Base-by-base conservation (phyloP, 192 early-diverging fungal genomes). In the Rhizophlyctis rosea region DNA sequence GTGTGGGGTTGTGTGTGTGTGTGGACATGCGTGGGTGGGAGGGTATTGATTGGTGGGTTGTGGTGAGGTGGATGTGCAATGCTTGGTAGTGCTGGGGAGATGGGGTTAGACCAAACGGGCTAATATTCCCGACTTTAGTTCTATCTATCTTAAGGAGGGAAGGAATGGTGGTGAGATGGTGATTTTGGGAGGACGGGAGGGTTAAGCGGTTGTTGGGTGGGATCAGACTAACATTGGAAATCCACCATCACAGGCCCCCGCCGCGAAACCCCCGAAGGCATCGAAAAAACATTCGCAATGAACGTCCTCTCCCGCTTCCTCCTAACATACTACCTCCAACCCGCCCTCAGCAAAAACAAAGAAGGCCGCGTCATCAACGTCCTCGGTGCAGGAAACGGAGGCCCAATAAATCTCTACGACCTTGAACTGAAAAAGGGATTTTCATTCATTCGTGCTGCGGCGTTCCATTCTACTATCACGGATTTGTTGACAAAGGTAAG, bases 201-300 rank as follows among this genome's bases (percentile, higher is more conserved):
- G n/a, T n/a, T n/a, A n/a, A n/a, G n/a, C n/a, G n/a, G n/a, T n/a
- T n/a, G n/a, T n/a, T n/a, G n/a, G n/a, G n/a, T n/a, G n/a, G n/a
- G n/a, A n/a, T n/a, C n/a, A n/a, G n/a, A n/a, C n/a, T n/a, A n/a
- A n/a, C n/a, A n/a, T n/a, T n/a, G n/a, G n/a, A n/a, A n/a, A n/a
- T n/a, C n/a, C n/a, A n/a, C 57, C 21, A 57, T 73, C 54, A 4
- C 50, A 4, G 72, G 72, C n/a, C 39, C 39, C 3, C 62, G 73
- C 21, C 62, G 57, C 3, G 68, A 65, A 51, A 75, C 70, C 13
- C 34, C 18, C n/a, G 73, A 75, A 49, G 73, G 73, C 18, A 44
- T 44, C 18, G 39, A 44, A 18, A 44, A 44, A 18, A 44, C 39
- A 18, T 44, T 44, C 39, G 39, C 39, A 7, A 44, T 44, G 39